Percentiles rank a stretch among this genome's conserved stretches.
Evolutionary conservation across 75 land plant genomes (phyloP).

Genomic region (Azolla pinnata): DNA sequence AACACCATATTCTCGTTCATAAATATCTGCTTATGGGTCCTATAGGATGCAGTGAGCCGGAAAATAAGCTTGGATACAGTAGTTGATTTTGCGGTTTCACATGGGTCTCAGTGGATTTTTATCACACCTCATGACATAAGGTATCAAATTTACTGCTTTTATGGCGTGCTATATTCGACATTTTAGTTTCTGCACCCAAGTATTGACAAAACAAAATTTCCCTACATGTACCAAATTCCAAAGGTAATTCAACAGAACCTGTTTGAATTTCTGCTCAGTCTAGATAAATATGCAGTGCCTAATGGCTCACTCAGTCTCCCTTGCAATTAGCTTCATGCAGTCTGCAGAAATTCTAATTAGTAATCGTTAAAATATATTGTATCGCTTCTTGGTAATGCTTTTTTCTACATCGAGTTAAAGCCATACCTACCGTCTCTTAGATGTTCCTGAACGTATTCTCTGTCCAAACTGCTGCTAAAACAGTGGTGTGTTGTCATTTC

Average conservation of each 20-base stretch:
- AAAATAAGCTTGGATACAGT: constrained; percentile 86
- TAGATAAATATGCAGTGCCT: background rate
- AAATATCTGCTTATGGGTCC: too few relatives aligned
- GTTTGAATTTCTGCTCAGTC: background rate
- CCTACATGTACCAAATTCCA: background rate
- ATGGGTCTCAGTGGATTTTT: constrained; percentile 97
- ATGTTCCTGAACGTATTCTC: background rate
- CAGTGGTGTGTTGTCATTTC: constrained; percentile 5
- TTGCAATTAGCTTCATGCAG: background rate
- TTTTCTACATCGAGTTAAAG: background rate
- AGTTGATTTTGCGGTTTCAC: constrained; percentile 74
- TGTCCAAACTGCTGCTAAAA: background rate
- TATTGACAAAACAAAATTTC: background rate
- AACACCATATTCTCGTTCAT: too few relatives aligned
- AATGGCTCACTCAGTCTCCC: background rate
- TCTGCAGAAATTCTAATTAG: background rate
- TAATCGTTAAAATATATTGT: background rate
- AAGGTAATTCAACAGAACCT: too few relatives aligned
- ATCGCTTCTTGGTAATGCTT: background rate
- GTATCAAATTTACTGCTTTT: too few relatives aligned
- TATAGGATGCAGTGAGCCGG: constrained; percentile 88
- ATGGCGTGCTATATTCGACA: background rate
- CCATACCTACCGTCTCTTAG: background rate
- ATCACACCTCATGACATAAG: constrained; percentile 97
- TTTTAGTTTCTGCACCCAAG: background rate